Evolutionary conservation across 805 yeast genomes (phyloP).

Genomic region (Lipomyces chichibuensis): DNA sequence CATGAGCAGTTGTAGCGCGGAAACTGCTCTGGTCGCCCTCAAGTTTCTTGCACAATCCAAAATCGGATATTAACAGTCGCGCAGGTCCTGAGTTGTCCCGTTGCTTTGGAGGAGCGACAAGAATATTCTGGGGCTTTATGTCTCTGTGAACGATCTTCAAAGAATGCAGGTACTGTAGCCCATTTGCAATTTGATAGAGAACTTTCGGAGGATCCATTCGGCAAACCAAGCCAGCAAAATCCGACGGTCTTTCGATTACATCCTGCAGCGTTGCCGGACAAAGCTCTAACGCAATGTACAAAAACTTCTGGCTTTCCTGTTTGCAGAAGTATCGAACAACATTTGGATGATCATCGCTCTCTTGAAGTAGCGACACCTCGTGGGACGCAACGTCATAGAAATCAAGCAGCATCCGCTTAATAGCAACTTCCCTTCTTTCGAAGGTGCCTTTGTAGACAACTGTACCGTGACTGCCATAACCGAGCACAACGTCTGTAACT

Average conservation of each 20-base stretch:
- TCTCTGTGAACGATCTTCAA: slow-evolving; percentile 93
- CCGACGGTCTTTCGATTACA: slow-evolving; percentile 60
- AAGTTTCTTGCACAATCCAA: slow-evolving; percentile 89
- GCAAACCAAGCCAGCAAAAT: slow-evolving; percentile 47
- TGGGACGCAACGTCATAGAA: slow-evolving; percentile 93
- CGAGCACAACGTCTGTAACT: slow-evolving; percentile 75
- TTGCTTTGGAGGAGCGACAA: slow-evolving; percentile 71
- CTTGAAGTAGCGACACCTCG: slow-evolving; percentile 83
- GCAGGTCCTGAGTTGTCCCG: slow-evolving; percentile 47
- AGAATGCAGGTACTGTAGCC: slow-evolving; percentile 83
- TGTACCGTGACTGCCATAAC: slow-evolving; percentile 93
- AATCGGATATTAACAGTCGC: slow-evolving; percentile 85
- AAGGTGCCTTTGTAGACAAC: slow-evolving; percentile 88
- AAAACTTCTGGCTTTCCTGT: slow-evolving; percentile 82
- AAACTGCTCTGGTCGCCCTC: slow-evolving; percentile 93
- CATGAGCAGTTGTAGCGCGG: slow-evolving; percentile 86
- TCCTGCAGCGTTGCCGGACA: slow-evolving; percentile 90
- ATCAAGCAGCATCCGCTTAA: slow-evolving; percentile 88
- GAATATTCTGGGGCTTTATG: slow-evolving; percentile 89
- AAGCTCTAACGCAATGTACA: slow-evolving; percentile 89
- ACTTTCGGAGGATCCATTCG: slow-evolving; percentile 57
- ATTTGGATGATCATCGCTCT: slow-evolving; percentile 95
- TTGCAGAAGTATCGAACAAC: slow-evolving; percentile 92
- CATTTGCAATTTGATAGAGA: slow-evolving; percentile 76
- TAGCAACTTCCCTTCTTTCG: slow-evolving; percentile 93